These are phyloP conservation scores for Penicillium nucicola DNA, from an alignment of 495 filamentous ascomycete genomes.

Conservation along the genomic window DNA sequence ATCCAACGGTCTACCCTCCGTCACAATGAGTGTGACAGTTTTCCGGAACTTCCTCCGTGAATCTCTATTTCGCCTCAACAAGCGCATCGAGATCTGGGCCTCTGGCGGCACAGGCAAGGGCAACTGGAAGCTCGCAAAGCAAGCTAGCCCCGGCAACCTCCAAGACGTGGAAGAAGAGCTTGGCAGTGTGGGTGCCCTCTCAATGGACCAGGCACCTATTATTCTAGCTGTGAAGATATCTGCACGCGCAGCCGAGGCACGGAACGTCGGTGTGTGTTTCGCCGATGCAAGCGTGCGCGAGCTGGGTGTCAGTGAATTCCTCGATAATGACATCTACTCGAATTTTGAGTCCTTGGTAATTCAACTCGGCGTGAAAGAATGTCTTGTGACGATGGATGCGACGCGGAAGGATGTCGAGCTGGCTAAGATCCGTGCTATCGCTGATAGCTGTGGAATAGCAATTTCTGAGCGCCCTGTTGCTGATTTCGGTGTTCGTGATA, in stretches of 20 bases:
- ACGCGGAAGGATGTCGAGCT: conserved; percentile 85
- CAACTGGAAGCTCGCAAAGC: conserved; percentile 88
- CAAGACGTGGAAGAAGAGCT: conserved; percentile 98
- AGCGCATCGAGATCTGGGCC: conserved; percentile 86
- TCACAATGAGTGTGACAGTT: conserved; percentile 89
- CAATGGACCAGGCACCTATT: conserved; percentile 85
- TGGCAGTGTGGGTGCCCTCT: conserved; percentile 52
- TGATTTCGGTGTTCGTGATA: conserved; percentile 88
- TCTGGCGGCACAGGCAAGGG: conserved; percentile 61
- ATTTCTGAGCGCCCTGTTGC: conserved; percentile 70
- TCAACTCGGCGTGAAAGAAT: conserved; percentile 93
- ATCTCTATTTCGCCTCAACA: conserved; percentile 85
- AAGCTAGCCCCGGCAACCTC: conserved; percentile 91
- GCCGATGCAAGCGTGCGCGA: conserved; percentile 96
- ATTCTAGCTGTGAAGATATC: conserved; percentile 93
- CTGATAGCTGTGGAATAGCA: conserved; percentile 87
- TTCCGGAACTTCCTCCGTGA: conserved; percentile 96
- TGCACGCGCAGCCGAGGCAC: conserved; percentile 77
- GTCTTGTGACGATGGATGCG: conserved; percentile 71
- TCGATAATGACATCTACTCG: conserved; percentile 97
- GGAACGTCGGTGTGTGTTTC: conserved; percentile 93
- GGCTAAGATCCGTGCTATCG: conserved; percentile 79
- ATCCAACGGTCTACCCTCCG: conserved; percentile 79
- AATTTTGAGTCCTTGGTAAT: conserved; percentile 97
- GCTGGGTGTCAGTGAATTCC: conserved; percentile 93